Base-by-base conservation (phyloP, 768 basidiomycete species). In the Sporobolomyces roseus region DNA sequence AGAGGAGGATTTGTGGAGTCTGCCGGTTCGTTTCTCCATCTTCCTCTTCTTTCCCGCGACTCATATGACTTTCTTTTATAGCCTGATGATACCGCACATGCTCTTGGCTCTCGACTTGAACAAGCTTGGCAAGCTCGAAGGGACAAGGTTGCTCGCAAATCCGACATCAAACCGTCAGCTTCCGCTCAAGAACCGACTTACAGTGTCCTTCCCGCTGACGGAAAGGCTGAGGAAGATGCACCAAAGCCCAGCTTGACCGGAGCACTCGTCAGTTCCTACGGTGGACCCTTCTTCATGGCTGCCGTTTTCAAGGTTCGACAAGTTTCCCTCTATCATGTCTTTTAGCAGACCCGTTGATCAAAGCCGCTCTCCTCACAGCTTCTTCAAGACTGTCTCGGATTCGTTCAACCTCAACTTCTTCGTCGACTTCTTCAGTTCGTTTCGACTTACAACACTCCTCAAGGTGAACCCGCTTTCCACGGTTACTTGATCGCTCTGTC, bases 381-480 rank as follows among this genome's bases (percentile, higher is more conserved):
- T n/a, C 41, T 72, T 1, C 90, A 93, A 77, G 94, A 98, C 76
- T 79, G 81, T 32, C 80, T 97, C 25, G 85, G 86, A 0, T 97
- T 96, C 79, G 77, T 85, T 10, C 93, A 97, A 76, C 94, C 94
- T 0, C 88, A 92, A 76, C 82, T 96, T 2, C 84, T 98, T 29
- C 85, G 89, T 10, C 82, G 85, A 74, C 80, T 98, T 7, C 81
- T 97, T 58, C 79, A 84, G 13, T 97, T 90, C 76, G 93, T 98
- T 51, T 86, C 89, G 0, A 79, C 80, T 4, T 96, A 94, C 78
- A 88, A 89, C 66, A 64, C 76, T 70, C 66, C 66, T 62, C 49
- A 74, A 36, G 78, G 79, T 77, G 58, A 84, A 79, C 79, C 79
- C 32, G 77, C 79, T 4, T 74, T 87, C 14, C 80, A 89, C 72